phyloP scores from a whole-genome alignment of 768 basidiomycete species.

The Vishniacozyma victoriae region DNA sequence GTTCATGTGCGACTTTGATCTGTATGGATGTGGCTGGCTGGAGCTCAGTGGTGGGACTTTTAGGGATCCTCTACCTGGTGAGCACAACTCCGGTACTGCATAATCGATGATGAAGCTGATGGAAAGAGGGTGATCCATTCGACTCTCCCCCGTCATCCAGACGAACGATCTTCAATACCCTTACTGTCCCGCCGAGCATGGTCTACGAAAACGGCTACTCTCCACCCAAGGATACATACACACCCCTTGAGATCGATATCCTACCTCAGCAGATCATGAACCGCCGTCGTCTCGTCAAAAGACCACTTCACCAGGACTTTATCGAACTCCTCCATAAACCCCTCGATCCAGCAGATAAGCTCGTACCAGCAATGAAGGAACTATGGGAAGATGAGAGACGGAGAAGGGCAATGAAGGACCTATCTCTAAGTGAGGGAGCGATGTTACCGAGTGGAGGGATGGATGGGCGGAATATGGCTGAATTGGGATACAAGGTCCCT shows the following conservation, averaged over 20 bases:
- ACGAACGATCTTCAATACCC: constrained; percentile 29
- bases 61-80: constrained; percentile 48
- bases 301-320: constrained; percentile 64
- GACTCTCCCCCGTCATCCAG: constrained; percentile 23
- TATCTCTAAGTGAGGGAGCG: constrained; percentile 62
- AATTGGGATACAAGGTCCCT: constrained; percentile 41
- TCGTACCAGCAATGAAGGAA: constrained; percentile 82
- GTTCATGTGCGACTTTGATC: constrained; percentile 89
- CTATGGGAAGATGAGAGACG: constrained; percentile 94
- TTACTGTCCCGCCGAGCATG: constrained; percentile 36
- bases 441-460: constrained; percentile 60
- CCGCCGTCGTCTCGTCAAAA: constrained; percentile 59
- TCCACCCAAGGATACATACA: constrained; percentile 43
- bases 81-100: constrained; percentile 9
- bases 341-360: constrained; percentile 57
- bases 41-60: constrained; percentile 57
- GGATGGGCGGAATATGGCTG: constrained; percentile 29
- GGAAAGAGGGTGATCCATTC: constrained; percentile 39
- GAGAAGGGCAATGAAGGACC: constrained; percentile 61
- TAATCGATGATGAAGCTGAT: background rate
- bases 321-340: constrained; percentile 55
- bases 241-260: constrained; percentile 72
- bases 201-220: constrained; percentile 30
- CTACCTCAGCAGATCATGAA: constrained; percentile 79
- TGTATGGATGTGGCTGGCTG: constrained; percentile 90